Evolutionary conservation across 1,139 yeast genomes (phyloP), one percentile per base, ranked within the genome.

Genomic region (Lodderomyces pseudojiufengensis): DNA sequence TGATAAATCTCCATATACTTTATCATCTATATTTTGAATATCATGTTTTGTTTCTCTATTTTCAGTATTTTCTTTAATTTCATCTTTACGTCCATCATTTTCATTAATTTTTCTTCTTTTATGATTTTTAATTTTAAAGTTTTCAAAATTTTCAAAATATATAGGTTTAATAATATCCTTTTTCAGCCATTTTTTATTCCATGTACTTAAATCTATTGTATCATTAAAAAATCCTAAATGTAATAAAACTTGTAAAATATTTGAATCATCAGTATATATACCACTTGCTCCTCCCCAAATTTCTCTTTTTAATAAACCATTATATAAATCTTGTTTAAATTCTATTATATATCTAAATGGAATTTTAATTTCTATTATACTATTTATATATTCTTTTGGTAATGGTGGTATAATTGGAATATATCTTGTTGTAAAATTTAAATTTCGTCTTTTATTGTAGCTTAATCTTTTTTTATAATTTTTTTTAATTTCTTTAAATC

Each of bases 211-310:
- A 38, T 65, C 61, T 7, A 61, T 33, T 10, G 32, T 39, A 23
- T 50, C 50, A 27, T 47, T 45, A 41, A 85, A 67, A 20, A 81
- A 65, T 1, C 96, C 97, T 43, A 76, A 61, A 51, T 92, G 97
- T 43, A 78, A 73, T 41, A 90, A 61, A 0, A 81, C 84, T 3
- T 85, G 70, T 29, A 92, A 71, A 3, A 90, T 63, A 54, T 92
- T 95, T 1, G 95, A 84, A 58, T 92, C 98, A 57, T 92, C 97
- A 1, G 97, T 85, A 57, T 90, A 92, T 3, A 92, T 67, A 2
- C 73, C 73, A 24, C 65, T 52, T 36, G 83, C 88, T 0, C 95
- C 86, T 2, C 98, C 98, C 97, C 97, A 92, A 2, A 88, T 52
- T 38, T 76, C 75, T 29, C 95, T 64, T 85, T 2, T 85, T 51